phyloP scores from a whole-genome alignment of 148 eudicot species.

The Rheum nobile region DNA sequence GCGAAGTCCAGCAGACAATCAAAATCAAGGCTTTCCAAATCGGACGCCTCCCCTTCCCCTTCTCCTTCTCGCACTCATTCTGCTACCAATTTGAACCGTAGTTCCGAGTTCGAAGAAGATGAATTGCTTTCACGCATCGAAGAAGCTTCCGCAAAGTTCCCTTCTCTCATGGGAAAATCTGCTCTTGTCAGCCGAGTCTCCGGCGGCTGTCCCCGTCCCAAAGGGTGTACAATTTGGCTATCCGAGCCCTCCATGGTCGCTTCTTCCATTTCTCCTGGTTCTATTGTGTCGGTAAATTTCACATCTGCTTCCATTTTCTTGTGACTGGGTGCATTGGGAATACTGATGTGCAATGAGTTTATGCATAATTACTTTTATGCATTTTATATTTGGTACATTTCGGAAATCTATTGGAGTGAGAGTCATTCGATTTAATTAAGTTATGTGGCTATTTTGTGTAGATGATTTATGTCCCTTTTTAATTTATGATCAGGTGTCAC shows the following conservation, averaged over 20 bases:
- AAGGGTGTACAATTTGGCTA: constrained; percentile 67
- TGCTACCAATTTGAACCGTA: constrained; percentile 10
- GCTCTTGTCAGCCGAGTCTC: constrained; percentile 37
- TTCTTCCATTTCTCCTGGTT: constrained; percentile 49
- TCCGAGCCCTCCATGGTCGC: constrained; percentile 63
- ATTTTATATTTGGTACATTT: background rate
- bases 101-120: constrained; percentile 19
- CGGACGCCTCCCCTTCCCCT: constrained; percentile 10
- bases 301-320: background rate
- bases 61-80: constrained; percentile 19
- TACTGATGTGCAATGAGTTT: background rate
- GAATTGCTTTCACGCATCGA: constrained; percentile 26
- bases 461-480: background rate
- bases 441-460: background rate
- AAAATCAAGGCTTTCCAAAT: constrained; percentile 19
- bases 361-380: background rate
- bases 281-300: constrained; percentile 51
- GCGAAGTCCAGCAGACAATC: constrained; percentile 32
- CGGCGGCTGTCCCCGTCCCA: constrained; percentile 28
- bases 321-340: background rate
- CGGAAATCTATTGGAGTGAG: background rate
- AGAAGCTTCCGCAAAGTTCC: constrained; percentile 48
- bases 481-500: constrained; percentile 57
- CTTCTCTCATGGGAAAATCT: constrained; percentile 42
- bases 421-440: background rate